Conservation (phyloP, 2,329 filamentous ascomycete genomes). For the Triangularia setosa region DNA sequence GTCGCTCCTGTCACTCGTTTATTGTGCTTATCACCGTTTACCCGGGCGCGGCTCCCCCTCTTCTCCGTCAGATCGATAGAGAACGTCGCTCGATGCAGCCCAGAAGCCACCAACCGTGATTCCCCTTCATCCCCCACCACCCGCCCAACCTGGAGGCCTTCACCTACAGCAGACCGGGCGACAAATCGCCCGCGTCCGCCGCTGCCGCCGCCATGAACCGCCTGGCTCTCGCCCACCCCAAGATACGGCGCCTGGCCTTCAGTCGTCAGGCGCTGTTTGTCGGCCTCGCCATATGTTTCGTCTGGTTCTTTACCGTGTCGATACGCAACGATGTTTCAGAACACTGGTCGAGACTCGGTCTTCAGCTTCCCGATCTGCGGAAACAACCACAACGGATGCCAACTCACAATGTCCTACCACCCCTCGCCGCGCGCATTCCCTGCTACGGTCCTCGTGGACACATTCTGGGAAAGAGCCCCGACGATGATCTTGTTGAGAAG, state of each 20-base stretch:
- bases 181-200: slow-evolving; percentile 3
- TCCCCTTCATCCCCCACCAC: not conserved
- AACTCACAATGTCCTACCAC: slow-evolving; percentile 21
- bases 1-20: slow-evolving; percentile 3
- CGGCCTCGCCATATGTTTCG: slow-evolving; percentile 13
- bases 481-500: slow-evolving; percentile 26
- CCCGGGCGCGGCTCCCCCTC: not conserved
- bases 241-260: slow-evolving; percentile 13
- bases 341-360: slow-evolving; percentile 14
- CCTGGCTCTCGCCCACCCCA: slow-evolving; percentile 15
- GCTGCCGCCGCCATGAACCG: slow-evolving; percentile 13
- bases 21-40: not conserved
- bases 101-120: not conserved
- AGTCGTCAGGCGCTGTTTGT: slow-evolving; percentile 19
- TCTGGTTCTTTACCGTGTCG: slow-evolving; percentile 17
- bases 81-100: not conserved
- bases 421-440: slow-evolving; percentile 22
- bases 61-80: not conserved
- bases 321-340: slow-evolving; percentile 14
- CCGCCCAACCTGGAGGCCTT: slow-evolving; percentile 4
- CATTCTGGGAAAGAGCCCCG: slow-evolving; percentile 26
- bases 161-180: slow-evolving; percentile 9
- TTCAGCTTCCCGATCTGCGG: slow-evolving; percentile 8
- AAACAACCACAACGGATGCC: slow-evolving; percentile 22
- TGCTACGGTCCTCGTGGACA: slow-evolving; percentile 29